Evolutionary conservation across 345 rosid genomes (phyloP).

Genomic region (Pelargonium nanum): DNA sequence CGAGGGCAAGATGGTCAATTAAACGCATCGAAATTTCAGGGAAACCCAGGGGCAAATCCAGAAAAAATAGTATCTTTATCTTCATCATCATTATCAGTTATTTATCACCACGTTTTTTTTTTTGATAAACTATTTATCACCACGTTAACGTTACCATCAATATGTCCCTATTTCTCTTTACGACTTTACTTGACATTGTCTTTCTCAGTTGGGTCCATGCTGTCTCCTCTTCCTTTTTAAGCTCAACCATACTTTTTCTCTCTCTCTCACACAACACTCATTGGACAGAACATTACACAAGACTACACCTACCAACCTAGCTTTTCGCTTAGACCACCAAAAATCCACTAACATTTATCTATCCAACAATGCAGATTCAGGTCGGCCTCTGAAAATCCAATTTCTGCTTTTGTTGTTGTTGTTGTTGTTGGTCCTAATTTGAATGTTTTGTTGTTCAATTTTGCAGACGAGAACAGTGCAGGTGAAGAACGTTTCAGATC

Average conservation of each 20-base stretch:
- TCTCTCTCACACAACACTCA: too few relatives aligned
- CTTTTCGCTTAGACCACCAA: background rate
- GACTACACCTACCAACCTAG: background rate
- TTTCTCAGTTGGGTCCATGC: background rate
- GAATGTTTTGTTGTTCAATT: background rate
- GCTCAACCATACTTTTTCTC: too few relatives aligned
- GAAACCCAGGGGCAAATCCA: background rate
- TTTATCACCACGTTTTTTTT: too few relatives aligned
- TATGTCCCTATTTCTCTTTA: too few relatives aligned
- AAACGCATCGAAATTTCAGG: background rate
- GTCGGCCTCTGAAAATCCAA: background rate
- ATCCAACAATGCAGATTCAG: background rate
- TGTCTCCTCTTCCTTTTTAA: background rate
- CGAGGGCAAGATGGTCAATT: background rate
- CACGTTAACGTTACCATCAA: background rate
- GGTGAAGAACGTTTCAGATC: slow-evolving; percentile 84
- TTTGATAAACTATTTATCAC: too few relatives aligned
- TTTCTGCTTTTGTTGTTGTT: background rate
- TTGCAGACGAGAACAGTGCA: slow-evolving; percentile 65
- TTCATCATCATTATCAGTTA: too few relatives aligned
- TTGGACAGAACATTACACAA: background rate
- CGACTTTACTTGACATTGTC: too few relatives aligned
- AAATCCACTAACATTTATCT: background rate
- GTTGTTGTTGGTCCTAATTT: background rate
- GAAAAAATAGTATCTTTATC: background rate